Base-by-base conservation (phyloP, 495 filamentous ascomycete species). In the Bathelium albidoporum region DNA sequence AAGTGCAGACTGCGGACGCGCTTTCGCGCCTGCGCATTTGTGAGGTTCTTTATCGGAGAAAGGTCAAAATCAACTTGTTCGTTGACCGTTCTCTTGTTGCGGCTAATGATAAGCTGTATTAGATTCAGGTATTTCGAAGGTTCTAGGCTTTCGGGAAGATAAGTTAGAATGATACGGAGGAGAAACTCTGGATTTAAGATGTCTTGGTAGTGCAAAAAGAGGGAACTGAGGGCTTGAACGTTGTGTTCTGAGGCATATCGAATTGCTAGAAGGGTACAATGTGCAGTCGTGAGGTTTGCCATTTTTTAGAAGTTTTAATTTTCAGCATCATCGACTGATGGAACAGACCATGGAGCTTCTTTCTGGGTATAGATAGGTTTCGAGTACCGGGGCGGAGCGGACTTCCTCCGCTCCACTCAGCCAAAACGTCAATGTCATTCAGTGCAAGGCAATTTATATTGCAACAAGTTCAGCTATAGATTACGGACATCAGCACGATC, bases 91-190 rank as follows among this genome's bases (percentile, higher is more conserved):
- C 5, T 12, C 29, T 55, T n/a, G 20, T 5, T 9, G 7, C 20
- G 11, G 16, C 22, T 9, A 29, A 24, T 24, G 26, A 55, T 9
- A 24, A 55, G 26, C 43, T 81, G 73, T 9, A 93, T 68, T 41
- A 89, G 79, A 18, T 77, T 71, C 12, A 81, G 78, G 71, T 95
- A 95, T 41, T 76, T 68, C 26, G 73, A 78, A 31, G 91, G 87
- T 18, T 83, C 82, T 12, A 83, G 76, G 58, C 82, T 88, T 71
- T 94, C 91, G 39, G 92, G 91, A 7, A 97, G 81, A 67, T 85
- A 94, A 60, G 88, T 95, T 63, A 97, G 80, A 64, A 96, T 75
- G 59, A 97, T 87, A 68, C 91, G 85, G 66, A 95, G 77, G 36
- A 92, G 67, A 52, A 89, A 80, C 63, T 89, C 87, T 12, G 83